Evolutionary conservation across 768 basidiomycete species (phyloP), one percentile per base, ranked within the genome.

Genomic region (Boletus fagicola): DNA sequence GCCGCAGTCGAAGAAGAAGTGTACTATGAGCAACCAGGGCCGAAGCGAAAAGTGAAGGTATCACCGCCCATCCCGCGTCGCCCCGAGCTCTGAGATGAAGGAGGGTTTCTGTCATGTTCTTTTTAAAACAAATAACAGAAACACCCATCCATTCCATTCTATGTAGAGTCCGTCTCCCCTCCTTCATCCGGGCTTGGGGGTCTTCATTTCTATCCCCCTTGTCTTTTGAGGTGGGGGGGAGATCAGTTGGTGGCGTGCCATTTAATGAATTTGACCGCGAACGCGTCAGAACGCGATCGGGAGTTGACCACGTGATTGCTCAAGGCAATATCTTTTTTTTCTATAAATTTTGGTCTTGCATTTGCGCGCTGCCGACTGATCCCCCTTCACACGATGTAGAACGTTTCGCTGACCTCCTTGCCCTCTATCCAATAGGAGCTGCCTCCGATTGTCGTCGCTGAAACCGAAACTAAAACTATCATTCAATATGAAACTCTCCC

Each of bases 71-170:
- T 68, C 78, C 83, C 83, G 79, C 88, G 88, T 83, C 90, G 87
- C 82, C 87, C 89, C 77, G 88, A 90, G 87, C 86, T 91, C 82
- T 92, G 87, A 91, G 90, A 90, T 90, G 90, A 92, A 88, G 90
- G 89, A 84, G 90, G 84, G 72, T 73, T 70, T 74, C 56, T 59
- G 57, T 77, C 75, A 72, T 16, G 28, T 67, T 63, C 65, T 67
- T 64, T 40, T 65, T 70, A 64, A 64, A 65, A 66, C 64, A 65
- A 65, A 62, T 59, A 35, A 58, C 58, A 59, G 62, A 62, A 57
- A 59, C 61, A 50, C 53, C 54, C 31, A 57, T 65, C 62, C 61
- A 64, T 72, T 66, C 76, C 77, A 66, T 70, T 77, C 73, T 78
- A 77, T 84, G 79, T 83, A 83, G 75, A 83, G 83, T 89, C 83